Conservation (phyloP, 768 basidiomycete genomes). For the Hysterangium stoloniferum region DNA sequence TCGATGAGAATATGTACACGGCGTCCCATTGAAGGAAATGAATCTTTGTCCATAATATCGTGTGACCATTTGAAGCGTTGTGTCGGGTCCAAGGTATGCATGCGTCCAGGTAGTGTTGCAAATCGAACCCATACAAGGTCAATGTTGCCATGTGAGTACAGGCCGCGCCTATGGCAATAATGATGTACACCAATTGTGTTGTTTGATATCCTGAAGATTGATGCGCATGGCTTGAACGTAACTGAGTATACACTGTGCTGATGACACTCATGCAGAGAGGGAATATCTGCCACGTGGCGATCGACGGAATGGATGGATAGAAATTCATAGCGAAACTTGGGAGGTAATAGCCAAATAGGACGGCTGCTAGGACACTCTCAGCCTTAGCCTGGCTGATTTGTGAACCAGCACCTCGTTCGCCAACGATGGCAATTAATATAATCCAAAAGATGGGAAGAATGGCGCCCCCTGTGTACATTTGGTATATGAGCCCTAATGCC, state of each 20-base stretch:
- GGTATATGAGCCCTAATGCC: not conserved
- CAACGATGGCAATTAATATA: not conserved
- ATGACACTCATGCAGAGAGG: not conserved
- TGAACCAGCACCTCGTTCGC: not conserved
- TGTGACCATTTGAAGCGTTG: slow-evolving; percentile 4
- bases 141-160: slow-evolving; percentile 1
- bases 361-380: slow-evolving; percentile 2
- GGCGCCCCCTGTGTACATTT: not conserved
- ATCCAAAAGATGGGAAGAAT: slow-evolving; percentile 8
- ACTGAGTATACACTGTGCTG: not conserved
- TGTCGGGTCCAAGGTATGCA: not conserved
- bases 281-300: slow-evolving; percentile 8
- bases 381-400: not conserved
- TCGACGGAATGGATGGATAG: not conserved
- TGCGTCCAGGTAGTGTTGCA: not conserved
- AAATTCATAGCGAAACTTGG: slow-evolving; percentile 5
- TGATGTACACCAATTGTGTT: not conserved
- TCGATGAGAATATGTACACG: not conserved
- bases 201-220: not conserved
- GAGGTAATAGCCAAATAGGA: slow-evolving; percentile 4
- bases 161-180: not conserved
- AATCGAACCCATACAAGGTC: not conserved
- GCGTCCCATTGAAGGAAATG: slow-evolving; percentile 11
- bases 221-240: not conserved
- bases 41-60: not conserved